A percentile compares a stretch with the other conserved stretches of the same genome.
Conservation (phyloP, 768 basidiomycete species). For the Phlebiopsis flavidoalba region DNA sequence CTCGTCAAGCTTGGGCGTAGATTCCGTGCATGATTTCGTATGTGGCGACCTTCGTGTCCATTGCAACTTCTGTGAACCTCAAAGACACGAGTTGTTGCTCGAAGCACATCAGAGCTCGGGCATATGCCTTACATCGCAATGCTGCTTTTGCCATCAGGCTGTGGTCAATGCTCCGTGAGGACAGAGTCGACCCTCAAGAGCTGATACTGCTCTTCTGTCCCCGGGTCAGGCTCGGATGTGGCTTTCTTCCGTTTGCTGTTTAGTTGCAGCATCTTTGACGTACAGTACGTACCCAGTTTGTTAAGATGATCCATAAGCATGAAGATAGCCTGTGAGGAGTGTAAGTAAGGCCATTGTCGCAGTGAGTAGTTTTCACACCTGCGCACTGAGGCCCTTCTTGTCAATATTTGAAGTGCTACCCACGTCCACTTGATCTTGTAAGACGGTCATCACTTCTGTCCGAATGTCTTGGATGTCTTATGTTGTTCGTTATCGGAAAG, state of each 20-base stretch:
- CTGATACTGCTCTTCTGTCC: constrained; percentile 48
- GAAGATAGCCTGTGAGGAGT: constrained; percentile 69
- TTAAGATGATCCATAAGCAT: constrained; percentile 92
- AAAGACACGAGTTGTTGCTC: constrained; percentile 73
- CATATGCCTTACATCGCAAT: constrained; percentile 90
- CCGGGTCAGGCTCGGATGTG: constrained; percentile 21
- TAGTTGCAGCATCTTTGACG: constrained; percentile 53
- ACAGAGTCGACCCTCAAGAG: constrained; percentile 74
- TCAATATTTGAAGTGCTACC: constrained; percentile 58
- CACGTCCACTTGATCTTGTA: constrained; percentile 79
- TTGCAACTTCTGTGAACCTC: constrained; percentile 28
- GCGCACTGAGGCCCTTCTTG: constrained; percentile 89
- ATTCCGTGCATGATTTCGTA: constrained; percentile 95
- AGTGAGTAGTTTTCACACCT: constrained; percentile 42
- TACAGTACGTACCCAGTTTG: constrained; percentile 75
- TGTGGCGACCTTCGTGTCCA: constrained; percentile 52
- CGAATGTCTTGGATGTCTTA: constrained; percentile 64
- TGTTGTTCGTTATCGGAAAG: constrained; percentile 65
- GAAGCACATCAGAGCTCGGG: constrained; percentile 91
- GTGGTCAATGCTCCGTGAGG: constrained; percentile 76
- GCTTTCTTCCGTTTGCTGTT: constrained; percentile 38
- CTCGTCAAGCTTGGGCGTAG: constrained; percentile 92
- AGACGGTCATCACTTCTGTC: constrained; percentile 70
- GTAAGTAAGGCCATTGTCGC: too few species aligned
- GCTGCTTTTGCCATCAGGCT: constrained; percentile 92